Percentiles rank a stretch among this genome's conserved stretches.
phyloP scores from a whole-genome alignment of 768 basidiomycete genomes.

The Xerocomellus dryophilus region DNA sequence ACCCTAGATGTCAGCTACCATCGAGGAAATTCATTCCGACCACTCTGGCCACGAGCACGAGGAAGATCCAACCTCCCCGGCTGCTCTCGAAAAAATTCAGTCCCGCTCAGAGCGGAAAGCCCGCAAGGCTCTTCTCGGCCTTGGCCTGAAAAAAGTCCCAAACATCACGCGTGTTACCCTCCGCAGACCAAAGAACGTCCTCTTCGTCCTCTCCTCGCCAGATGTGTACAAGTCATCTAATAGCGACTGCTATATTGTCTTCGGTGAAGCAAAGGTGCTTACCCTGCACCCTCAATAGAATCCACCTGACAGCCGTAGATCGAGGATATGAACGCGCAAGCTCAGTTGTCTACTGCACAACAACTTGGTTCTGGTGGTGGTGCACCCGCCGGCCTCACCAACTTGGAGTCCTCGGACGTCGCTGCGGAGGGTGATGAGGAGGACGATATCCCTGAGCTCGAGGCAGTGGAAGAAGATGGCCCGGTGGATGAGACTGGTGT shows the following conservation, averaged over 20 bases:
- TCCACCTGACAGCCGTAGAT: conserved; percentile 42
- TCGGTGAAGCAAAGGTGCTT: conserved; percentile 89
- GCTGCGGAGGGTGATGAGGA: conserved; percentile 58
- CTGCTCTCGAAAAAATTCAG: conserved; percentile 89
- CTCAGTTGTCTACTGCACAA: conserved; percentile 74
- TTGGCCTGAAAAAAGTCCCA: conserved; percentile 91
- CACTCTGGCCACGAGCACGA: conserved; percentile 73
- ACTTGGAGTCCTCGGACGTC: conserved; percentile 49
- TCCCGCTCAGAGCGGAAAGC: conserved; percentile 94
- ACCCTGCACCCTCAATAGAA: conserved; percentile 8
- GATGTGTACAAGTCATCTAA: conserved; percentile 98
- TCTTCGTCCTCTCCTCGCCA: conserved; percentile 89
- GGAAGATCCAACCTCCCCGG: conserved; percentile 80
- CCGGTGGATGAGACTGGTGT: conserved; percentile 83
- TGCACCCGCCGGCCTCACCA: conserved; percentile 40
- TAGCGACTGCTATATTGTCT: conserved; percentile 98
- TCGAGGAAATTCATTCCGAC: conserved; percentile 82
- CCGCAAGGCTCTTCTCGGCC: conserved; percentile 84
- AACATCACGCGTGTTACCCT: conserved; percentile 94
- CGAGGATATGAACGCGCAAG: conserved; percentile 83
- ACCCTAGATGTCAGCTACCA: conserved; percentile 64
- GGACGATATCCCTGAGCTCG: conserved; percentile 82
- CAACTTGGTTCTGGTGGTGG: conserved; percentile 60
- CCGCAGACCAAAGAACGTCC: conserved; percentile 91
- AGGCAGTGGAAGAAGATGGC: conserved; percentile 78